Evolutionary conservation across 2,329 filamentous ascomycete genomes (phyloP).

Genomic region (Fusarium longipes): DNA sequence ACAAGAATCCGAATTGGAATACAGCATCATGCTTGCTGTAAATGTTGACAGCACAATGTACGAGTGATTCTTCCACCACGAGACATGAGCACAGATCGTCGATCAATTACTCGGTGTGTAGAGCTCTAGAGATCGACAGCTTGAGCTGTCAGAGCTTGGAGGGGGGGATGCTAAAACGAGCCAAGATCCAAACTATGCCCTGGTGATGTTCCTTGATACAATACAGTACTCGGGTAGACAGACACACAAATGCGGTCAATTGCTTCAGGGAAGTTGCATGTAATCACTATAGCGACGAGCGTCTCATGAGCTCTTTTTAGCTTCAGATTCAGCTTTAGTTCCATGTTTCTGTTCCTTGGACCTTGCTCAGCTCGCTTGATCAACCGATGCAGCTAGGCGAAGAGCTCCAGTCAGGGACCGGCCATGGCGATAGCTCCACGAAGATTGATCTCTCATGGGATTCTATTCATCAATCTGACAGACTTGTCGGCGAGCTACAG

Average conservation of each 20-base stretch:
- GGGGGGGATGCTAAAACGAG: slow-evolving; percentile 19
- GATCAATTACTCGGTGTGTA: slow-evolving; percentile 35
- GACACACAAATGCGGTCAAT: slow-evolving; percentile 28
- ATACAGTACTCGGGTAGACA: not conserved
- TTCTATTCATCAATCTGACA: slow-evolving; percentile 25
- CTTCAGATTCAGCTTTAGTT: slow-evolving; percentile 17
- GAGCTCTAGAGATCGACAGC: slow-evolving; percentile 26
- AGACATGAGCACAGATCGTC: slow-evolving; percentile 29
- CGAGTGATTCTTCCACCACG: slow-evolving; percentile 23
- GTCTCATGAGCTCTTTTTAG: slow-evolving; percentile 30
- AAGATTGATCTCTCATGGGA: slow-evolving; percentile 10
- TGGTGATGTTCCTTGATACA: slow-evolving; percentile 26
- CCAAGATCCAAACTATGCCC: slow-evolving; percentile 33
- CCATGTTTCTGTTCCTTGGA: slow-evolving; percentile 7
- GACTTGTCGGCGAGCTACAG: slow-evolving; percentile 29
- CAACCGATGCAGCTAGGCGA: slow-evolving; percentile 26
- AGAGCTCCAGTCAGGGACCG: slow-evolving; percentile 31
- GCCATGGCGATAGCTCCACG: slow-evolving; percentile 29
- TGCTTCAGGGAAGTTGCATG: slow-evolving; percentile 29
- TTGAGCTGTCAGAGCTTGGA: slow-evolving; percentile 29
- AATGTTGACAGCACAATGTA: slow-evolving; percentile 21
- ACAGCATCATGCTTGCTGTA: slow-evolving; percentile 18
- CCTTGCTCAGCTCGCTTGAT: slow-evolving; percentile 36
- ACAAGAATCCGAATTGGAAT: slow-evolving; percentile 18
- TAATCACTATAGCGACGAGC: slow-evolving; percentile 35